These are phyloP conservation scores for Allium cepa DNA, from an alignment of 106 monocot species.

Conservation along the genomic window DNA sequence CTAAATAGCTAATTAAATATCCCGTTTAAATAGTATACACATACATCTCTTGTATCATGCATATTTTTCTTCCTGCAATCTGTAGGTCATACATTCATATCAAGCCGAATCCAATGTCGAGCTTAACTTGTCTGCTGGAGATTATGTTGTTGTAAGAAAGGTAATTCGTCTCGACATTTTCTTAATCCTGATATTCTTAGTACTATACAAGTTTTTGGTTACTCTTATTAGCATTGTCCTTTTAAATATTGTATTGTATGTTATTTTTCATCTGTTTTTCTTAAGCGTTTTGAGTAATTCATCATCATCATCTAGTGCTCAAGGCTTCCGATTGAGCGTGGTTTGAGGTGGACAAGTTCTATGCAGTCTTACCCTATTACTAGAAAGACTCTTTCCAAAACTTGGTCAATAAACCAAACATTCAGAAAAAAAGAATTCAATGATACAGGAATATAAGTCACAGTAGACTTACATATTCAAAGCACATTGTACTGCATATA, in stretches of 20 bases:
- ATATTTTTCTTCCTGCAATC: neutral
- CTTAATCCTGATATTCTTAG: neutral
- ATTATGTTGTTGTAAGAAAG: slow-evolving; percentile 83
- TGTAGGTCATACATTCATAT: slow-evolving; percentile 70
- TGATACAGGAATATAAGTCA: no score
- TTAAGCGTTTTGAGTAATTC: neutral
- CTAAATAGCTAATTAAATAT: neutral
- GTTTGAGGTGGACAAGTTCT: no score
- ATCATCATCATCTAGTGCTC: no score
- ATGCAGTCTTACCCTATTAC: no score
- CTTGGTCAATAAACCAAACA: no score
- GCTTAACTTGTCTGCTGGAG: slow-evolving; percentile 63
- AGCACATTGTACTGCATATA: neutral
- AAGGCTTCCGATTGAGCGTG: neutral
- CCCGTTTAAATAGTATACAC: neutral
- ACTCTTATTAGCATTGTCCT: neutral
- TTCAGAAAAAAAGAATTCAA: no score
- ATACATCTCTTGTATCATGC: neutral
- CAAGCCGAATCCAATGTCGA: slow-evolving; percentile 84
- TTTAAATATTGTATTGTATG: neutral
- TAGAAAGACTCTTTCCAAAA: no score
- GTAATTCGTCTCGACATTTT: slow-evolving; percentile 11
- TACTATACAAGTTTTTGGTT: neutral
- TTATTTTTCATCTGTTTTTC: neutral
- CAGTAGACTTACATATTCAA: no score